Evolutionary conservation across 257 asterid species (phyloP).

Genomic region (Perilla frutescens): DNA sequence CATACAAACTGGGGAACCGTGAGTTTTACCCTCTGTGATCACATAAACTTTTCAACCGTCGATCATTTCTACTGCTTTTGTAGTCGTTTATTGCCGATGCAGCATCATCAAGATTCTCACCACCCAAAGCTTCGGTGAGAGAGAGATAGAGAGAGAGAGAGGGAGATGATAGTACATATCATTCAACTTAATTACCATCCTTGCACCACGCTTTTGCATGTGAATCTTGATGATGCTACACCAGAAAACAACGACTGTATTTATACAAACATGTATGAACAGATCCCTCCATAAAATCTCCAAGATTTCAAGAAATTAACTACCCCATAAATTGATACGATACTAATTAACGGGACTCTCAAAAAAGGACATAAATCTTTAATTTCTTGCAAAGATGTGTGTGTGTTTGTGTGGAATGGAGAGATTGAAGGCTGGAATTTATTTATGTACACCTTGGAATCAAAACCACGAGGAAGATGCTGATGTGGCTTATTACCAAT

Average conservation of each 20-base stretch:
- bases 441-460: not conserved
- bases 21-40: constrained; percentile 25
- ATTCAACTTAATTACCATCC: not conserved
- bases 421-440: not conserved
- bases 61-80: not conserved
- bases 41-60: constrained; percentile 9
- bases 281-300: constrained; percentile 28
- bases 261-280: not conserved
- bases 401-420: constrained; percentile 4
- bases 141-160: constrained; percentile 12
- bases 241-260: constrained; percentile 47
- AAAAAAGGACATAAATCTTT: no score
- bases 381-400: no score
- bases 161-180: not conserved
- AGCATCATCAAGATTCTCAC: constrained; percentile 58
- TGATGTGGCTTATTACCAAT: constrained; percentile 36
- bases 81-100: constrained; percentile 52
- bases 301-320: not conserved
- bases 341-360: no score
- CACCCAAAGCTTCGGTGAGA: constrained; percentile 27
- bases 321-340: not conserved
- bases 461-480: constrained; percentile 18
- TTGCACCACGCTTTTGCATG: constrained; percentile 36
- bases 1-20: constrained; percentile 22
- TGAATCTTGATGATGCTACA: constrained; percentile 61